Evolutionary conservation across 129 eudicot genomes (phyloP), one percentile per base, ranked within the genome.

Genomic region (Lactuca sativa): DNA sequence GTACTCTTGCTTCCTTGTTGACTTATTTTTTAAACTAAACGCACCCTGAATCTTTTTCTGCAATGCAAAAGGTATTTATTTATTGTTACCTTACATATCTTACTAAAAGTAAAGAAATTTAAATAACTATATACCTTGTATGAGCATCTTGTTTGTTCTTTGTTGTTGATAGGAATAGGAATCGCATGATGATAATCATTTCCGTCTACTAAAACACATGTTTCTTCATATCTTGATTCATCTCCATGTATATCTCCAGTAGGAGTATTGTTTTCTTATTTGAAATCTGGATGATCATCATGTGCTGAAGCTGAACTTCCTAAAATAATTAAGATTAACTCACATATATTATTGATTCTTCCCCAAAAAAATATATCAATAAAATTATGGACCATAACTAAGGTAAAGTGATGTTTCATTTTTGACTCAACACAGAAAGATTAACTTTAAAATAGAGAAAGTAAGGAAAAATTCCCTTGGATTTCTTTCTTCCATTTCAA

Each of bases 11-110:
- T 85, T 86, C 79, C 82, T 80, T 54, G 73, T 32, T 4, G 84
- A 82, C 40, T 77, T 86, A 77, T 67, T 75, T 74, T 77, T 88
- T 38, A 78, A 60, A 3, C 81, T 82, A 47, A 92, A 82, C 0
- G 80, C 86, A 0, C 75, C 74, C 21, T 67, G 81, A 55, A 88
- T 71, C 82, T 78, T 92, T 77, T 88, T 88, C 97, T 92, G 81
- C 52, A 69, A 75, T 1, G 57, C 34, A n/a, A 75, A 4, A 30
- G 14, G 49, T 17, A 5, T 13, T 33, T 25, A 6, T 62, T 7
- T 37, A 38, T 36, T 38, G 31, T 14, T 61, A 4, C 9, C 7
- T 3, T 14, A 15, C 30, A 16, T 8, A 15, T 18, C 9, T 40
- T 10, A 33, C 4, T 40, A 43, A 36, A 62, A 44, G 13, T 14